phyloP scores from a whole-genome alignment of 495 filamentous ascomycete genomes.

The Usnea hakonensis region DNA sequence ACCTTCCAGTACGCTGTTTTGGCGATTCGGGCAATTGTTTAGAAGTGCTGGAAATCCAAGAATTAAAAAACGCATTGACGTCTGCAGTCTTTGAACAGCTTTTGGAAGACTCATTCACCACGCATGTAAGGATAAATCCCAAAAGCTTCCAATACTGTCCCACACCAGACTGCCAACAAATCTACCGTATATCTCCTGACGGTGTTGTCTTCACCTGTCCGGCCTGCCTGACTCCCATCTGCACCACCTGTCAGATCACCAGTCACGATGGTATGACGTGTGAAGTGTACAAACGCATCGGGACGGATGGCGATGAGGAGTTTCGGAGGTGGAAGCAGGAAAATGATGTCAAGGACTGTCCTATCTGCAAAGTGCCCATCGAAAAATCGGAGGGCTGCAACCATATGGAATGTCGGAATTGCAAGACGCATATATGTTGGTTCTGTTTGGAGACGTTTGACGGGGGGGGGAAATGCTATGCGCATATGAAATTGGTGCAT shows the following conservation, averaged over 20 bases:
- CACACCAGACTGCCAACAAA: constrained; percentile 33
- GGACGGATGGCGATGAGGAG: constrained; percentile 24
- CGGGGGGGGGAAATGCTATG: constrained; percentile 18
- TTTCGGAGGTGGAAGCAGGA: constrained; percentile 23
- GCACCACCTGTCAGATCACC: constrained; percentile 32
- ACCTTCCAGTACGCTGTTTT: constrained; percentile 27
- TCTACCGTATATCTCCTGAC: constrained; percentile 30
- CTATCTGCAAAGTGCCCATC: constrained; percentile 26
- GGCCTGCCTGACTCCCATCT: constrained; percentile 31
- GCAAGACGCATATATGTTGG: constrained; percentile 35
- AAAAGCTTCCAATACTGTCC: constrained; percentile 34
- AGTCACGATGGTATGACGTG: constrained; percentile 34
- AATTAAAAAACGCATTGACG: constrained; percentile 33
- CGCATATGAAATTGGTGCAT: constrained; percentile 29
- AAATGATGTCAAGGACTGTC: constrained; percentile 27
- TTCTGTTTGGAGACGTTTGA: constrained; percentile 28
- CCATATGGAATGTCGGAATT: constrained; percentile 31
- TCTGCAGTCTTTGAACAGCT: constrained; percentile 31
- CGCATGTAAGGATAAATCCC: constrained; percentile 32
- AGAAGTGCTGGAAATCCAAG: constrained; percentile 24
- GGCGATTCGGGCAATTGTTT: constrained; percentile 26
- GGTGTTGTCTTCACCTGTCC: constrained; percentile 30
- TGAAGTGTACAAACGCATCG: constrained; percentile 28
- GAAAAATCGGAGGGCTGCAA: constrained; percentile 33
- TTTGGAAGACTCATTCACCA: constrained; percentile 31